Evolutionary conservation across 108 stramenopile genomes (phyloP), one percentile per base, ranked within the genome.

Genomic region (Nitzschia inconspicua): DNA sequence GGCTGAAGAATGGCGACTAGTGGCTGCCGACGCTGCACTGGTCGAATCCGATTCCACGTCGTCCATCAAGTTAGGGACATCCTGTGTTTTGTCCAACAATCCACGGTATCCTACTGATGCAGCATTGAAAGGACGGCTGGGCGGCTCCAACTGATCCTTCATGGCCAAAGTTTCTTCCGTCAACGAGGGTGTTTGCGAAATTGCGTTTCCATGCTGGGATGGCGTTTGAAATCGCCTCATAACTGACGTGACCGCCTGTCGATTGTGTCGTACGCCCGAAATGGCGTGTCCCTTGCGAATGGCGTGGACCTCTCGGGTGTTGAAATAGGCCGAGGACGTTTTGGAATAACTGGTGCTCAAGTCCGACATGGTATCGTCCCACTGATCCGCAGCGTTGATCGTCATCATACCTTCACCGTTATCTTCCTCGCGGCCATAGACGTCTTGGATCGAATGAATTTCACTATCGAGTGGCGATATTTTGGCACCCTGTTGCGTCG

Each of bases 41-140:
- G 68, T 66, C 10, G 69, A 70, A 20, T 84, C 83, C 8, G 85
- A 85, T 37, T 83, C 79, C 34, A 66, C 55, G 50, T 81, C 86
- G 50, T 92, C 91, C 79, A 88, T 86, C 60, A 92, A 62, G 59
- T 84, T 84, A 13, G 91, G 91, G 44, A 92, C 83, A 49, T 92
- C 91, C 32, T 68, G 53, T 20, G 84, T 82, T 58, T 89, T 88
- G 57, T 92, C 85, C 29, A 87, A 44, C 20, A 89, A 79, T 20
- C 87, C 87, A 31, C 69, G 63, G 49, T 66, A 89, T 59, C 86
- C 86, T 25, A 40, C 46, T 9, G 52, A 41, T 55, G 46, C 46
- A 16, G 39, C 44, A 4, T 28, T 47, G 50, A 52, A 78, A 10
- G 53, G 36, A 3, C 75, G 60, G 23, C 32, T 34, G 1, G 71